Evolutionary conservation across 306 rosid genomes (phyloP), one percentile per base, ranked within the genome.

Genomic region (Cercis canadensis): DNA sequence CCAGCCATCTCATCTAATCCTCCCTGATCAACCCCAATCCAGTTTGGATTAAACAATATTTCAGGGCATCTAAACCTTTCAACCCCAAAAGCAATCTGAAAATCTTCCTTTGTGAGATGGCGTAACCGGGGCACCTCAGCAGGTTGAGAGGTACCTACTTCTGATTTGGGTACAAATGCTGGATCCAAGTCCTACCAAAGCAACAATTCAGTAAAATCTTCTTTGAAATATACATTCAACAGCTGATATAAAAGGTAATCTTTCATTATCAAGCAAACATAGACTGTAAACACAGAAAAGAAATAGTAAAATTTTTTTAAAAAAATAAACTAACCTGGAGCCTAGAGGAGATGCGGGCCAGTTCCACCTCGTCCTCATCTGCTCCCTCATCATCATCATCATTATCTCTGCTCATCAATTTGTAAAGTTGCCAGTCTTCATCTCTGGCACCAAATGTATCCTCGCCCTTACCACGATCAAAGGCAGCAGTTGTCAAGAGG

Each of bases 61-160:
- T 94, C 99, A 4, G 99, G 99, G 85, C 97, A 91, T 63, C 99
- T 85, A 77, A 91, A 94, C 79, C 97, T 89, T 86, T 94, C 99
- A 0, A 94, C 87, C 10, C 96, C 97, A 11, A 91, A 55, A 74
- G 84, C 55, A 34, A 91, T 89, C 86, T 88, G 97, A 75, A 81
- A 94, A 74, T 94, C 97, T 81, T 87, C 96, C 76, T 87, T 76
- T 5, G 96, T 84, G 29, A 87, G 87, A 10, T 92, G 90, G 29
- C 92, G 92, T 29, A 36, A 0, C 56, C 81, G 82, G 21, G 87
- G 96, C 40, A 21, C 85, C 77, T 91, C 97, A 9, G 73, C 69
- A 44, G 87, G 62, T 80, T 87, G 95, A 8, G 78, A 75, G 55
- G 58, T 89, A 31, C 85, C 82, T 44, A 43, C 34, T 67, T 91